Percentiles rank a stretch among this genome's conserved stretches.
Conservation (phyloP, 2,329 filamentous ascomycete species). For the Diaporthe ampelina region DNA sequence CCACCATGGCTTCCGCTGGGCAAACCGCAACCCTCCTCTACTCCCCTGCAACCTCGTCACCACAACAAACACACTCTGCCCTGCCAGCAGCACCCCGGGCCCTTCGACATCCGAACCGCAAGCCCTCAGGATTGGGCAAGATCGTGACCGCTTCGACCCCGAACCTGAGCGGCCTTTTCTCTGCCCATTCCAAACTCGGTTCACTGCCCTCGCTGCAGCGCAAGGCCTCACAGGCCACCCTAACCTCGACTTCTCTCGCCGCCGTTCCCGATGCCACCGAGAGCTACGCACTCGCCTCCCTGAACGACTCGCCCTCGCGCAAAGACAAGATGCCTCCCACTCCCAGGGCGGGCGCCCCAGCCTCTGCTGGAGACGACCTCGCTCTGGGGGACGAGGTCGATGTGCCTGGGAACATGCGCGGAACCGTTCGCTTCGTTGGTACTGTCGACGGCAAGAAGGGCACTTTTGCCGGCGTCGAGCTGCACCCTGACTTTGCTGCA, state of each 20-base stretch:
- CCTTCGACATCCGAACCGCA: conserved; percentile 50
- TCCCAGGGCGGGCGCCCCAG: conserved; percentile 57
- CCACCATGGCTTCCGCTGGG: conserved; percentile 51
- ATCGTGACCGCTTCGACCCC: conserved; percentile 69
- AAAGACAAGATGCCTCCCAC: conserved; percentile 62
- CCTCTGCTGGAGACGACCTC: conserved; percentile 65
- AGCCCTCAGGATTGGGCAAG: conserved; percentile 53
- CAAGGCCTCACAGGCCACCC: conserved; percentile 79
- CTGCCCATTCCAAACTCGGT: conserved; percentile 62
- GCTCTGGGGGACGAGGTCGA: conserved; percentile 88
- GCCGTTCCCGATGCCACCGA: conserved; percentile 76
- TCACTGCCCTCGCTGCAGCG: conserved; percentile 65
- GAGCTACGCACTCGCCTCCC: conserved; percentile 71
- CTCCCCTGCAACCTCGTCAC: conserved; percentile 45
- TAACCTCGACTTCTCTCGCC: conserved; percentile 74
- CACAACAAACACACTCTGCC: conserved; percentile 39
- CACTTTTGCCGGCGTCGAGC: conserved; percentile 91
- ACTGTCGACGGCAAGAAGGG: conserved; percentile 90
- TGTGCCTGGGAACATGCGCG: conserved; percentile 93
- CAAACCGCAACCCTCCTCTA: conserved; percentile 53
- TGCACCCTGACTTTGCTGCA: conserved; percentile 82
- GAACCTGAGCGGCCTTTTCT: conserved; percentile 68
- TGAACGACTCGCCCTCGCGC: conserved; percentile 57
- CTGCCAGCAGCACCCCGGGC: conserved; percentile 40
- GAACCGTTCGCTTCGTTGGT: conserved; percentile 90